Evolutionary conservation across 495 filamentous ascomycete species (phyloP).

Genomic region (Extremus antarcticus): DNA sequence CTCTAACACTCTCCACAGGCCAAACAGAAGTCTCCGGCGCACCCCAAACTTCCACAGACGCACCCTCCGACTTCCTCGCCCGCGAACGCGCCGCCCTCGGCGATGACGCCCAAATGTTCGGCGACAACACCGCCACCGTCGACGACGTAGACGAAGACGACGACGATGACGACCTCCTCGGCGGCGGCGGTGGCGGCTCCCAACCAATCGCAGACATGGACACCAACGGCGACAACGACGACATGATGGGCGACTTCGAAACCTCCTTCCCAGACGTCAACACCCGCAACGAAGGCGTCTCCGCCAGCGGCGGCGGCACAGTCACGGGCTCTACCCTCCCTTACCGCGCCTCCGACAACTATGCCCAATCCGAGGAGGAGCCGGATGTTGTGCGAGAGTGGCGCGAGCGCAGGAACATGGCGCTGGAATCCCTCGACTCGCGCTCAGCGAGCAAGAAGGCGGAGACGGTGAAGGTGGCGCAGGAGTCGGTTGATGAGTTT

Average conservation of each 20-base stretch:
- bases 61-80: conserved; percentile 67
- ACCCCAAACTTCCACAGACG: conserved; percentile 33
- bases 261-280: conserved; percentile 79
- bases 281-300: conserved; percentile 75
- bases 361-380: conserved; percentile 54
- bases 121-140: conserved; percentile 52
- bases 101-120: conserved; percentile 86
- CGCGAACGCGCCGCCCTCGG: conserved; percentile 82
- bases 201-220: conserved; percentile 13
- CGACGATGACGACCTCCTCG: conserved; percentile 61
- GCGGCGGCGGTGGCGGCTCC: conserved; percentile 39
- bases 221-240: conserved; percentile 33
- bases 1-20: conserved; percentile 32
- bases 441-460: conserved; percentile 64
- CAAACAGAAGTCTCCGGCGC: conserved; percentile 43
- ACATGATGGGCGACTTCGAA: conserved; percentile 66
- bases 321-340: conserved; percentile 67
- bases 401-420: conserved; percentile 76
- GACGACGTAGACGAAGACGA: conserved; percentile 51
- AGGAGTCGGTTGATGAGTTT: conserved; percentile 89
- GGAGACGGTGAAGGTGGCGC: conserved; percentile 74
- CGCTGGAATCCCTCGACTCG: conserved; percentile 64
- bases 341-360: conserved; percentile 48
- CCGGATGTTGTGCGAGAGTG: conserved; percentile 81
- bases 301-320: conserved; percentile 74